Evolutionary conservation across 2,329 filamentous ascomycete genomes (phyloP), one percentile per base, ranked within the genome.

Genomic region (Sporothrix sp.): DNA sequence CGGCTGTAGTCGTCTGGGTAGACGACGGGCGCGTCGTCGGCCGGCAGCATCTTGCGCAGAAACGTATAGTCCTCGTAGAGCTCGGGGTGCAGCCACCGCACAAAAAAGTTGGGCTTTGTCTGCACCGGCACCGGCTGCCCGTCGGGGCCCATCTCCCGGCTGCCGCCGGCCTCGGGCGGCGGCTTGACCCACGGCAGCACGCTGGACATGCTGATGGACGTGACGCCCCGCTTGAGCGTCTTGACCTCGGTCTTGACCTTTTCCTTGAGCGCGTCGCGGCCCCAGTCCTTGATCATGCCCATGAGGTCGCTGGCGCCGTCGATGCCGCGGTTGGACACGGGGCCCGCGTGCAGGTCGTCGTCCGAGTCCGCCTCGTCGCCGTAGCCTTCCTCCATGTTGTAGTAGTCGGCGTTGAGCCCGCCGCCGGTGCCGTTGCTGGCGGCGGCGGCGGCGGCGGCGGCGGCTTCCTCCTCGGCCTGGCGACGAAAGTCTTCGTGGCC

Each of bases 31-130:
- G 56, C 52, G 1, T 21, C 20, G 3, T 9, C 18, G 9, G 27
- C n/a, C 2, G 52, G 44, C 10, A 59, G 18, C 45, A 55, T 66
- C 28, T 70, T 71, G 25, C 79, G 76, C 57, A 85, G 69, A 8
- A 71, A 71, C 7, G 68, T 64, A 60, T 84, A 85, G 62, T 78
- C 72, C 51, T 74, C 67, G 62, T 85, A 84, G 48, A 78, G 70
- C 0, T 71, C 65, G 0, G 75, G 65, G 58, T 87, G 86, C 13
- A 70, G 64, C 67, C 78, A 85, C 53, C 72, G 74, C 48, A 66
- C 61, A 49, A 81, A 58, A 40, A 76, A 60, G 57, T 73, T 73
- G 18, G 72, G 70, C 54, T 71, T 38, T 16, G 32, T 16, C 32
- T 35, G 18, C 2, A 27, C 21, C 11, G 20, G 8, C 21, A 28